Conservation (phyloP, 768 basidiomycete species). For the Boletus eberwhitei region DNA sequence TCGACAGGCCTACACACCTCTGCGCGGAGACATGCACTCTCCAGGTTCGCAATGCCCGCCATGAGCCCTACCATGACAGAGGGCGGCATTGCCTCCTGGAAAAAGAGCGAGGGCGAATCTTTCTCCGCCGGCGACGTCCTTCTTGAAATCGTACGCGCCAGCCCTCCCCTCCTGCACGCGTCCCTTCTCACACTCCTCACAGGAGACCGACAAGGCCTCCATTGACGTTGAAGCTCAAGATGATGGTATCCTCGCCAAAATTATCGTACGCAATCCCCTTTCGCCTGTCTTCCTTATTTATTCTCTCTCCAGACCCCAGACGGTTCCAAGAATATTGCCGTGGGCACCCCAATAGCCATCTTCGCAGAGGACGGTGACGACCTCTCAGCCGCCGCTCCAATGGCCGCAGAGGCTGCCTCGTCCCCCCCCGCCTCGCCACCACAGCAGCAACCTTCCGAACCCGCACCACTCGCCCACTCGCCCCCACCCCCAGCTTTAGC, state of each 20-base stretch:
- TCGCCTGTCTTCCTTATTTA: neutral
- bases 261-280: conserved; percentile 62
- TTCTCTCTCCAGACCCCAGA: conserved; percentile 56
- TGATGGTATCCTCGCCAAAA: conserved; percentile 94
- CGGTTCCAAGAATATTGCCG: conserved; percentile 82
- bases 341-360: conserved; percentile 89
- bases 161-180: neutral
- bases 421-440: conserved; percentile 32
- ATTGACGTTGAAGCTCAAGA: conserved; percentile 99
- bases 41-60: conserved; percentile 93
- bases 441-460: conserved; percentile 39
- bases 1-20: conserved; percentile 78
- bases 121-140: conserved; percentile 91
- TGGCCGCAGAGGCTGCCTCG: conserved; percentile 63
- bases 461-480: conserved; percentile 38
- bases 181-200: conserved; percentile 9
- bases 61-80: conserved; percentile 99
- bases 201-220: conserved; percentile 99
- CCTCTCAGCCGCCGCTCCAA: conserved; percentile 71
- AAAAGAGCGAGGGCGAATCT: conserved; percentile 91
- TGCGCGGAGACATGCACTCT: conserved; percentile 69
- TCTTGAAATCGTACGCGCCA: conserved; percentile 79
- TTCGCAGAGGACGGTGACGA: conserved; percentile 96
- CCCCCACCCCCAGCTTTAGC: conserved; percentile 34
- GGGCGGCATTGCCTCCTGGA: conserved; percentile 97